These are phyloP conservation scores for Polygonum maritimum DNA, from an alignment of 148 eudicot species.

Conservation along the genomic window DNA sequence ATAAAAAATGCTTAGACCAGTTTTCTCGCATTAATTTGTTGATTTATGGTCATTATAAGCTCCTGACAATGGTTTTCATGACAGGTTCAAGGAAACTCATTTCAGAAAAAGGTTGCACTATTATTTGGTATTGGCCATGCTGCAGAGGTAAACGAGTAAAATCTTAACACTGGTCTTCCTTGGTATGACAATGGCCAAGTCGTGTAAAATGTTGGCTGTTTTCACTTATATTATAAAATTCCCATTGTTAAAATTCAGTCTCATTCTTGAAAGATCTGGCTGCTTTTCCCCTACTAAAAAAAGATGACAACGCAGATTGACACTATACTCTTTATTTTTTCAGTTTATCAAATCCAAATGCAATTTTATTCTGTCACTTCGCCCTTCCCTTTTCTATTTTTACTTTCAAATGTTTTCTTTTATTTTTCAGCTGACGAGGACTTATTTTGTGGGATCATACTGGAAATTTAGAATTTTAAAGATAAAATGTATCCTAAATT, in stretches of 20 bases:
- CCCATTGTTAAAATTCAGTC: not conserved
- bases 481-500: not conserved
- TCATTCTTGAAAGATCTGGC: not conserved
- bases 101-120: conserved; percentile 84
- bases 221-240: not conserved
- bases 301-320: not conserved
- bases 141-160: conserved; percentile 45
- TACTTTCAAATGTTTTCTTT: not conserved
- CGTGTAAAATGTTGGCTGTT: not conserved
- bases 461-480: not conserved
- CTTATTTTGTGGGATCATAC: not conserved
- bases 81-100: conserved; percentile 88
- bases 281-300: not conserved
- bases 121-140: conserved; percentile 69
- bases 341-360: not conserved
- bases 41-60: not conserved
- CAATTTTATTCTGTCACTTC: not conserved
- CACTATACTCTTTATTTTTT: not conserved
- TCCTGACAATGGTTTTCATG: conserved; percentile 10
- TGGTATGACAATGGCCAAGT: not conserved
- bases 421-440: not conserved
- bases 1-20: not conserved
- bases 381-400: not conserved
- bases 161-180: not conserved
- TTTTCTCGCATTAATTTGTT: not conserved